These are phyloP conservation scores for Tricholoma furcatifolium DNA, from an alignment of 768 basidiomycete species.

Conservation along the genomic window DNA sequence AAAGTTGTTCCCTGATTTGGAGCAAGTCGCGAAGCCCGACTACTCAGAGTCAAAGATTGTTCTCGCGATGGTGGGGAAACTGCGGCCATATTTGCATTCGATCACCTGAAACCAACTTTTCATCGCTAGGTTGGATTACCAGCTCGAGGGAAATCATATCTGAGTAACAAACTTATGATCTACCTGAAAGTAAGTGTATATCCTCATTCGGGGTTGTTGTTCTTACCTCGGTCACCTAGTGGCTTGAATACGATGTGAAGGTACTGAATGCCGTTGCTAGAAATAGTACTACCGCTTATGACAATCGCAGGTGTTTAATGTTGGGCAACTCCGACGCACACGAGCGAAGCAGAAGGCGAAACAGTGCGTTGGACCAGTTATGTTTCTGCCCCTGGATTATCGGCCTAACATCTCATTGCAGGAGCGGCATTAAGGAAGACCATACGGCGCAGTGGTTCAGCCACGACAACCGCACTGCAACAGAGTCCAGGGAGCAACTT, in stretches of 20 bases:
- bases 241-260: conserved; percentile 98
- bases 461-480: conserved; percentile 79
- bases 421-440: conserved; percentile 84
- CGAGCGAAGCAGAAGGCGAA: conserved; percentile 80
- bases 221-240: conserved; percentile 48
- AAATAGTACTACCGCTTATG: background rate
- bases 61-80: conserved; percentile 78
- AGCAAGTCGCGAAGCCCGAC: conserved; percentile 88
- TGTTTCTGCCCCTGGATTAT: background rate
- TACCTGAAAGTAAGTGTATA: conserved; percentile 75
- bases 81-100: background rate
- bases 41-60: conserved; percentile 99
- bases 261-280: conserved; percentile 31
- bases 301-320: conserved; percentile 86
- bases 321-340: conserved; percentile 88
- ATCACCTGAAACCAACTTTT: conserved; percentile 1
- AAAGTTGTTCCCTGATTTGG: conserved; percentile 4
- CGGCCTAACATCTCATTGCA: conserved; percentile 23
- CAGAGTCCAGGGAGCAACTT: conserved; percentile 72
- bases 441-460: conserved; percentile 92
- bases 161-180: conserved; percentile 96
- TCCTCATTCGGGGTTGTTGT: background rate
- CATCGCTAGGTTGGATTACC: conserved; percentile 84
- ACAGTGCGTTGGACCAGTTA: conserved; percentile 43
- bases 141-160: conserved; percentile 97